A percentile compares a stretch with the other conserved stretches of the same genome.
Evolutionary conservation across 2,329 filamentous ascomycete species (phyloP).

Genomic region (Aureobasidium sp.): DNA sequence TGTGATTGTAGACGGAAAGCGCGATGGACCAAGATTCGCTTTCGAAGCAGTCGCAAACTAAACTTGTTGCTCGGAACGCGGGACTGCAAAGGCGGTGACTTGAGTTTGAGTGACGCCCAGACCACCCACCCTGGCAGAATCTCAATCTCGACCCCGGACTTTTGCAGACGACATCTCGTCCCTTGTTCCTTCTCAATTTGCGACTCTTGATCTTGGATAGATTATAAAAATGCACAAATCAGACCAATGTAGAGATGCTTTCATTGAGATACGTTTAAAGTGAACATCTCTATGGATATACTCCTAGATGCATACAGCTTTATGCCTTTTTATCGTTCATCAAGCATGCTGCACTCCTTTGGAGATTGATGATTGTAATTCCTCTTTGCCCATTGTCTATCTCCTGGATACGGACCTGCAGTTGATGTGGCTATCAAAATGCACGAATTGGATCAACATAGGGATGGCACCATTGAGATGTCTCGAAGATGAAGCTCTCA

Average conservation of each 20-base stretch:
- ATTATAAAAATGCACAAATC: not conserved
- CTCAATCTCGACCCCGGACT: not conserved
- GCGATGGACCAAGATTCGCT: not conserved
- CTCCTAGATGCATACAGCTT: too few relatives aligned
- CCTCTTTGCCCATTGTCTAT: not conserved
- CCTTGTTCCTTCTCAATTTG: not conserved
- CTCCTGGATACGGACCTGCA: not conserved
- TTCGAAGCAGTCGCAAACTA: not conserved
- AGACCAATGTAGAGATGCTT: not conserved
- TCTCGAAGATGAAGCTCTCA: not conserved
- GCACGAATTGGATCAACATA: not conserved
- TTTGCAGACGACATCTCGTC: not conserved
- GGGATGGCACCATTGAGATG: not conserved
- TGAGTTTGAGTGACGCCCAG: not conserved
- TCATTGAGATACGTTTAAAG: not conserved
- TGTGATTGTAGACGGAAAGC: not conserved
- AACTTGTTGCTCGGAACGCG: not conserved
- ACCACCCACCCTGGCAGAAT: not conserved
- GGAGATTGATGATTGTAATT: not conserved
- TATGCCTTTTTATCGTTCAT: not conserved
- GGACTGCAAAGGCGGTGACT: constrained; percentile 1
- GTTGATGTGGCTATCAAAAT: not conserved
- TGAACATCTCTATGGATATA: not conserved
- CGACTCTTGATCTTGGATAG: not conserved
- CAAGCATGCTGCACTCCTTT: not conserved